Conservation (phyloP, 2,329 filamentous ascomycete species). For the Neofusicoccum laricinum region DNA sequence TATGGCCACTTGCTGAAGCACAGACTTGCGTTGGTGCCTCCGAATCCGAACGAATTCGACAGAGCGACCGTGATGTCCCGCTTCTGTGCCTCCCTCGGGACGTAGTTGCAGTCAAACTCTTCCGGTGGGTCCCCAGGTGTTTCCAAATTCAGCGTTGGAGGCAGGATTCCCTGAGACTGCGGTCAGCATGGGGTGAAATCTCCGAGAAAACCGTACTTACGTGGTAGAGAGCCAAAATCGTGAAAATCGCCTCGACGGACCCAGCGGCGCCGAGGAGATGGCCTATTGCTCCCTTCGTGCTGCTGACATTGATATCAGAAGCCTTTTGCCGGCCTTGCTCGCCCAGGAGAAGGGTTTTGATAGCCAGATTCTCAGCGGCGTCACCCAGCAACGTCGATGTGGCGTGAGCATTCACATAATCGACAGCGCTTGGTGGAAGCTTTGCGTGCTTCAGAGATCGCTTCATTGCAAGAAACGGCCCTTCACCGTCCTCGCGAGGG, state of each 20-base stretch:
- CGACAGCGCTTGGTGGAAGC: slow-evolving; percentile 66
- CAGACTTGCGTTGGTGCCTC: slow-evolving; percentile 89
- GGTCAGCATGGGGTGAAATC: slow-evolving; percentile 17
- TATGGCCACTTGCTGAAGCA: slow-evolving; percentile 61
- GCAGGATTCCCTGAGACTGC: slow-evolving; percentile 64
- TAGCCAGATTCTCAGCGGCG: slow-evolving; percentile 80
- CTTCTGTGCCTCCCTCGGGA: slow-evolving; percentile 68
- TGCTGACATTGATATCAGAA: slow-evolving; percentile 74
- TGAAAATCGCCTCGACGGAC: slow-evolving; percentile 84
- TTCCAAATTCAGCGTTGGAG: slow-evolving; percentile 81
- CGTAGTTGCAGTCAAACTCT: slow-evolving; percentile 79
- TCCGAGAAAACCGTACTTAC: slow-evolving; percentile 49
- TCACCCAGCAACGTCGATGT: slow-evolving; percentile 86
- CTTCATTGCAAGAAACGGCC: slow-evolving; percentile 82
- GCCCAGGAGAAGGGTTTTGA: slow-evolving; percentile 72
- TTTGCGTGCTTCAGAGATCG: slow-evolving; percentile 71
- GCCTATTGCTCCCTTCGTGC: slow-evolving; percentile 89
- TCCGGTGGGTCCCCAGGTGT: slow-evolving; percentile 57
- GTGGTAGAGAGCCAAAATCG: slow-evolving; percentile 73
- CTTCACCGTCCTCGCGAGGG: slow-evolving; percentile 76
- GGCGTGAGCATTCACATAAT: slow-evolving; percentile 95
- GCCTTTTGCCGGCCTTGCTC: slow-evolving; percentile 63
- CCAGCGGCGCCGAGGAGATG: slow-evolving; percentile 91
- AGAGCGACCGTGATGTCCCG: slow-evolving; percentile 62
- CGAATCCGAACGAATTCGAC: slow-evolving; percentile 97